Evolutionary conservation across 176 grass and related monocot species (phyloP).

Genomic region (Triticum monococcum): DNA sequence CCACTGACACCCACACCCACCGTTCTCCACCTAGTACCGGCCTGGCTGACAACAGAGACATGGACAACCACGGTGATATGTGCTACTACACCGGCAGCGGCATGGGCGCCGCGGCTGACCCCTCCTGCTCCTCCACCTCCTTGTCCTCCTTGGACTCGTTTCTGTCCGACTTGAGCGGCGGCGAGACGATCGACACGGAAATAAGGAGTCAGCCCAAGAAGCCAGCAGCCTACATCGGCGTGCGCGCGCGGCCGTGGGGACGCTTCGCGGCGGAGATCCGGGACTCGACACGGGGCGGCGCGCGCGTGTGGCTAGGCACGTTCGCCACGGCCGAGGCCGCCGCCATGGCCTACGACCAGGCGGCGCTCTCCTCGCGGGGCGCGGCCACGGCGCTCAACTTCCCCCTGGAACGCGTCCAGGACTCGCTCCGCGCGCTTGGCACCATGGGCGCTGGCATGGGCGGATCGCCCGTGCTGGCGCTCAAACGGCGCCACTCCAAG

Average conservation of each 20-base stretch:
- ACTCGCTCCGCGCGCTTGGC: background rate
- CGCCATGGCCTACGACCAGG: conserved; percentile 27
- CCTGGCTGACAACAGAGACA: background rate
- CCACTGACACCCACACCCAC: no score
- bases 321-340: conserved; percentile 78
- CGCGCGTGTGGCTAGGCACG: conserved; percentile 82
- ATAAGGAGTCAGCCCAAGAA: background rate
- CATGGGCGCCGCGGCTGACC: background rate
- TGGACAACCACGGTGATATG: background rate
- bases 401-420: background rate
- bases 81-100: background rate
- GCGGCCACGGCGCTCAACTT: conserved; percentile 1
- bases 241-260: background rate
- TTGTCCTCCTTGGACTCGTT: background rate
- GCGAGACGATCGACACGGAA: background rate
- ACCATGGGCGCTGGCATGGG: rapidly evolving
- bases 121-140: background rate
- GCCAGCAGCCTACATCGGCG: background rate
- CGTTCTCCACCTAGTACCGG: no score
- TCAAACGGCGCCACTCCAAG: background rate
- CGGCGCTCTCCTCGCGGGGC: background rate
- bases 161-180: background rate
- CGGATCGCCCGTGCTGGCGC: background rate
- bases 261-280: background rate
- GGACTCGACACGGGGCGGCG: conserved; percentile 31